Evolutionary conservation across 169 alveolate genomes (phyloP).

Genomic region (Eimeria zaria): DNA sequence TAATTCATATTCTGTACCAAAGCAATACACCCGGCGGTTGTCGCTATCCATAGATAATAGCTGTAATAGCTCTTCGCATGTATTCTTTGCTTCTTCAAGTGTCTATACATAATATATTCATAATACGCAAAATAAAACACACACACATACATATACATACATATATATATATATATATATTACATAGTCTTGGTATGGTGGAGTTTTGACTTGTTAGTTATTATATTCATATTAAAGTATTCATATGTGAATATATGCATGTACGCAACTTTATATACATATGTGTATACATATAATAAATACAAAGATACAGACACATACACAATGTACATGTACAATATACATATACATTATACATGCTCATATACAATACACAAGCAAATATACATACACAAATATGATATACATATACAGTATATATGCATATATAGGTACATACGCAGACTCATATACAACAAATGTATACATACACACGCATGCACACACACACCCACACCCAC

Average conservation of each 20-base stretch:
- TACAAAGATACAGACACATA: not conserved
- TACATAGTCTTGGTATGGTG: not conserved
- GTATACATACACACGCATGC: not conserved
- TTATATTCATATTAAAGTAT: not conserved
- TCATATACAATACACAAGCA: not conserved
- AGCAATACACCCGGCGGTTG: constrained; percentile 46
- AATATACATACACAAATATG: not conserved
- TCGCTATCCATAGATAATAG: constrained; percentile 59
- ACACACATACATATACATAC: not conserved
- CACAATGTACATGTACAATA: not conserved
- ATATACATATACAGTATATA: too few relatives aligned
- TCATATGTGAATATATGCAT: not conserved
- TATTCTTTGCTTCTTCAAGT: not conserved
- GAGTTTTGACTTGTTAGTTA: not conserved
- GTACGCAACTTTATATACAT: not conserved
- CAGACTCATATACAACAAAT: not conserved
- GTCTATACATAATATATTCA: not conserved
- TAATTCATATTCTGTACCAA: constrained; percentile 55
- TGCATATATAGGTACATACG: not conserved
- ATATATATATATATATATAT: not conserved
- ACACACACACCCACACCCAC: not conserved
- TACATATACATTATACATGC: not conserved
- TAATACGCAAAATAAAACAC: not conserved
- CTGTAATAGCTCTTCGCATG: constrained; percentile 80
- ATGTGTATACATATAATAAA: not conserved